Evolutionary conservation across 2,329 filamentous ascomycete genomes (phyloP), one percentile per base, ranked within the genome.

Genomic region (Paecilomyces sp.): DNA sequence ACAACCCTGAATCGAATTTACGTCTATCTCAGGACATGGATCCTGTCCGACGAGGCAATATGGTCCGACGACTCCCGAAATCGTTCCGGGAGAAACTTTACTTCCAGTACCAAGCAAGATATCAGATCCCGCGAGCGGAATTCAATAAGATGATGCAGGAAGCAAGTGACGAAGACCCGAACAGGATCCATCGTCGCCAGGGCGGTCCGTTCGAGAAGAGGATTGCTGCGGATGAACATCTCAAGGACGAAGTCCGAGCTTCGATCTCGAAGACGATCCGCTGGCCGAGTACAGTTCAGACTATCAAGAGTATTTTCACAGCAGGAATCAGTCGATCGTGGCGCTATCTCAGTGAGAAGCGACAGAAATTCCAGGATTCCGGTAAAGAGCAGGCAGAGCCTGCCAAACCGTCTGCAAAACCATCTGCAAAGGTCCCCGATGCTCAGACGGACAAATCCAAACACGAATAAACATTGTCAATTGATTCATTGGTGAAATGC

Each of bases 91-190:
- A 89, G 58, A 92, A 91, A 61, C 80, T 99, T 0, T 99, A 99
- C 77, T 96, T 96, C 74, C 87, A 92, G 68, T 99, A 97, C 74
- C 92, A 96, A 74, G 87, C 88, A 72, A 93, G 96, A 69, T 95
- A 92, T 69, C 83, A 85, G 59, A 94, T 99, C 52, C 91, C 93
- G 0, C 86, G 87, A 15, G 83, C 85, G 3, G 91, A 96, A 58
- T 99, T 96, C 73, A 81, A 90, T 68, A 83, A 85, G 68, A 92
- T 97, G 86, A 88, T 97, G 75, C 83, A 90, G 61, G 84, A 86
- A n/a, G 85, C 83, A 51, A 84, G 83, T 59, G 89, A 94, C 58
- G 84, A 88, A 59, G 83, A 86, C 52, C 79, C 79, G 1, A 80
- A 81, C 18, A 81, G 86, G 13, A 87, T 95, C 69, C 87, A 85